Conservation (phyloP, 139 green algal genomes). For the Chlorella sp. region DNA sequence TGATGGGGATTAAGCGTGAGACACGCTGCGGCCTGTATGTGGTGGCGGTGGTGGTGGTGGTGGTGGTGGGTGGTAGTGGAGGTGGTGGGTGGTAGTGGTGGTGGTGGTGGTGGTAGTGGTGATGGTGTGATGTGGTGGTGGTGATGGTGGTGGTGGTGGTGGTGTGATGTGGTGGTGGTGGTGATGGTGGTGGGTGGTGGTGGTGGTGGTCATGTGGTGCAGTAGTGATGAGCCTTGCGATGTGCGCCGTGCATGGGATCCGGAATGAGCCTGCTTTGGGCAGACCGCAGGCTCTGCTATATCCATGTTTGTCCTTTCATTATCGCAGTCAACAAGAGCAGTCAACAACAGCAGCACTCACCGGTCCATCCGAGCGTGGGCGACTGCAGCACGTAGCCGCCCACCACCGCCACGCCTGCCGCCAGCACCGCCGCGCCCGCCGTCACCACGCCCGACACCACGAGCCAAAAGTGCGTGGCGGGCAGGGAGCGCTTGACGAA, state of each 20-base stretch:
- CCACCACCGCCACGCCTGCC: slow-evolving; percentile 46
- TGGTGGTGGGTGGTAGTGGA: too few species aligned
- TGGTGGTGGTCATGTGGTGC: too few species aligned
- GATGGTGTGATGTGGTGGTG: too few species aligned
- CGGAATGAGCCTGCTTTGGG: too few species aligned
- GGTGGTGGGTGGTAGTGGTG: not conserved
- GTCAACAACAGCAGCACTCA: slow-evolving; percentile 5
- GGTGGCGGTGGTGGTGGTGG: not conserved
- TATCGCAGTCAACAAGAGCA: too few species aligned
- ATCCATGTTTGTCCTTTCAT: too few species aligned
- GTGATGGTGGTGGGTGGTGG: too few species aligned
- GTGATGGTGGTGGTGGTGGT: too few species aligned
- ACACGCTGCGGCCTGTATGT: slow-evolving; percentile 68
- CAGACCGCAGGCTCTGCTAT: too few species aligned
- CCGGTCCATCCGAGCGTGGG: slow-evolving; percentile 93
- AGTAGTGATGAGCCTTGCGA: too few species aligned
- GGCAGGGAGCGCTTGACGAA: slow-evolving; percentile 52
- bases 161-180: too few species aligned
- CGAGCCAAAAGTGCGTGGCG: slow-evolving; percentile 10
- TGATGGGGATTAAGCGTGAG: slow-evolving; percentile 97
- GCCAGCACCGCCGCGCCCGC: slow-evolving; percentile 23
- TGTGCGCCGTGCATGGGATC: too few species aligned
- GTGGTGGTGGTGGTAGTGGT: not conserved
- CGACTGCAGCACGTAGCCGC: slow-evolving; percentile 71
- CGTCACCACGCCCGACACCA: slow-evolving; percentile 32